phyloP scores from a whole-genome alignment of 163 green algal species.

The Chlamydomonas reinhardtii region DNA sequence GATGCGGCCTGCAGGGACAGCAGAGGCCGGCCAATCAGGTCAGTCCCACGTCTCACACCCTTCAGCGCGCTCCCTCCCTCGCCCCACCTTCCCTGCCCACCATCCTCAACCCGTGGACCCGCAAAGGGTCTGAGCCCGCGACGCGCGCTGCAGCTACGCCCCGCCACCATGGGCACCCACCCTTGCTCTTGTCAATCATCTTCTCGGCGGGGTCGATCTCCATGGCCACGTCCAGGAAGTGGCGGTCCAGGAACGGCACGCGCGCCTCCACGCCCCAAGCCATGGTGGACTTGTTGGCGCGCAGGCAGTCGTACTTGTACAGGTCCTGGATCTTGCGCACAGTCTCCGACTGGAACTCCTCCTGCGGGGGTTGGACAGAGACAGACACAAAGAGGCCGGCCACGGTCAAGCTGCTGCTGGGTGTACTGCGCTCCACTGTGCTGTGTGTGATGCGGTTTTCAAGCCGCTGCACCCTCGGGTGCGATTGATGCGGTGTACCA shows the following conservation, averaged over 20 bases:
- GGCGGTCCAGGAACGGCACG: conserved; percentile 97
- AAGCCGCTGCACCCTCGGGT: too few species aligned
- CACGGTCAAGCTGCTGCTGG: too few species aligned
- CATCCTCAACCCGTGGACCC: too few species aligned
- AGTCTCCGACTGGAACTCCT: conserved; percentile 95
- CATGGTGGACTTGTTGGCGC: conserved; percentile 99
- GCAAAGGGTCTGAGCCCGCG: too few species aligned
- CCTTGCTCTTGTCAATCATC: conserved; percentile 87
- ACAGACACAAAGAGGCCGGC: too few species aligned
- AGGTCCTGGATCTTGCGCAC: conserved; percentile 92
- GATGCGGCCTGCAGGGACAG: conserved; percentile 69
- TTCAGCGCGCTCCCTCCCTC: too few species aligned
- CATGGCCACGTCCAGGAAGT: conserved; percentile 95
- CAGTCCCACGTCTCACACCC: too few species aligned
- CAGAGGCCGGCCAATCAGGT: too few species aligned
- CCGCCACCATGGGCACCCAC: not conserved
- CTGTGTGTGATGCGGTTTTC: too few species aligned
- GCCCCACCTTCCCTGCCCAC: too few species aligned
- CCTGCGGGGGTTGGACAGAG: conserved; percentile 41
- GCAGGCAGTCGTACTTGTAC: conserved; percentile 96
- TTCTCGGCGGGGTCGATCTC: conserved; percentile 93
- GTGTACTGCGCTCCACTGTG: too few species aligned
- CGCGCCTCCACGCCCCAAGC: conserved; percentile 96
- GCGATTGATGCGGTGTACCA: too few species aligned
- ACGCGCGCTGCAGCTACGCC: not conserved